phyloP scores from a whole-genome alignment of 768 basidiomycete species.

The Macrolepiota albuminosa region DNA sequence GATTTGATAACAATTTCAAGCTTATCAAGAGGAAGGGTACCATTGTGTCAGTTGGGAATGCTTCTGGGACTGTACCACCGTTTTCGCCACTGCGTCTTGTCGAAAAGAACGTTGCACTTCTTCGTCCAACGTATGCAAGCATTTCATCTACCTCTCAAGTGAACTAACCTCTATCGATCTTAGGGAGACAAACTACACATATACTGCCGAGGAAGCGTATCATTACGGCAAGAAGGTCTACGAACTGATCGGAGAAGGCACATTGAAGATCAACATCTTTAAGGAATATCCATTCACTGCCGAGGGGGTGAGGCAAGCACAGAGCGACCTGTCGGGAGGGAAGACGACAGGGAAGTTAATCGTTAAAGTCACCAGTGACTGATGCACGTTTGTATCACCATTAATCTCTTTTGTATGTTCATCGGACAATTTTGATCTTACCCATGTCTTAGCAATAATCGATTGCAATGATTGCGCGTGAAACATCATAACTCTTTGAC shows the following conservation, averaged over 20 bases:
- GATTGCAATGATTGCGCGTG: background rate
- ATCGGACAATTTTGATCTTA: background rate
- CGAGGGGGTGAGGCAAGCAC: constrained; percentile 73
- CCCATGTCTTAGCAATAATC: background rate
- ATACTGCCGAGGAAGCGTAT: constrained; percentile 67
- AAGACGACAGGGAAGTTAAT: constrained; percentile 85
- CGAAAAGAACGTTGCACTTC: constrained; percentile 77
- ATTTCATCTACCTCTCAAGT: background rate
- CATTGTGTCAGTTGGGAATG: constrained; percentile 87
- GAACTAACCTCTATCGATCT: background rate
- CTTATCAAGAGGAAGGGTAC: constrained; percentile 85
- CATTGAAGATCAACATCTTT: constrained; percentile 62
- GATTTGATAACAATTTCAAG: constrained; percentile 77
- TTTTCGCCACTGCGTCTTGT: constrained; percentile 69
- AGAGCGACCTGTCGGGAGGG: constrained; percentile 71
- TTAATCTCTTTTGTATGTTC: background rate
- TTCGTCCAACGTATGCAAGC: constrained; percentile 67
- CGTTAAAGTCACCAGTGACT: constrained; percentile 49
- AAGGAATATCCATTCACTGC: constrained; percentile 82
- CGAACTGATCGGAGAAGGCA: constrained; percentile 50
- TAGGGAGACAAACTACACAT: constrained; percentile 69
- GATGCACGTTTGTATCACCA: background rate
- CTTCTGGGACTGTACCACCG: constrained; percentile 78
- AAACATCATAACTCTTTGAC: background rate
- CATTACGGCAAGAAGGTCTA: constrained; percentile 67